Evolutionary conservation across 2,329 filamentous ascomycete species (phyloP).

Genomic region (Colletotrichum lindemuthianum): DNA sequence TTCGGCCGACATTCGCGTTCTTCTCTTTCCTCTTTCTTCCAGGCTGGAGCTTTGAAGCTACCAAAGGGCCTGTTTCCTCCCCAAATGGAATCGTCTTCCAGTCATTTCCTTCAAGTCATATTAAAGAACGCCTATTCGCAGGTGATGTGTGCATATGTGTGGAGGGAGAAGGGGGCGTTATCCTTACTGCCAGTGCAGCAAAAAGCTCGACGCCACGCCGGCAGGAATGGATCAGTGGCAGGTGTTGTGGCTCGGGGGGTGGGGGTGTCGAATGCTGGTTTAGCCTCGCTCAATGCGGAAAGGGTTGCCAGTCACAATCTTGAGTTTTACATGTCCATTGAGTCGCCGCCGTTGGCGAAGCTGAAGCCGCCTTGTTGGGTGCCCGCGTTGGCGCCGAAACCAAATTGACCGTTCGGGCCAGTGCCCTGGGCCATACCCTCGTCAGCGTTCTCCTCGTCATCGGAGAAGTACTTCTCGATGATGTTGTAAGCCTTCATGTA

Average conservation of each 20-base stretch:
- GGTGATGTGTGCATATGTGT: conserved; percentile 35
- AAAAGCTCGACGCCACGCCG: conserved; percentile 20
- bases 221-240: conserved; percentile 28
- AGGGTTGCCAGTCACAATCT: conserved; percentile 22
- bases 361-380: conserved; percentile 85
- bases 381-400: conserved; percentile 75
- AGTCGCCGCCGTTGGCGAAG: conserved; percentile 80
- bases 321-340: conserved; percentile 70
- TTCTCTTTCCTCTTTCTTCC: conserved; percentile 41
- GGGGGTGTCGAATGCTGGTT: conserved; percentile 14
- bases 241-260: conserved; percentile 20
- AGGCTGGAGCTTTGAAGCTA: conserved; percentile 75
- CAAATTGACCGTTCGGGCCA: conserved; percentile 77
- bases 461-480: conserved; percentile 99
- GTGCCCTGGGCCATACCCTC: conserved; percentile 78
- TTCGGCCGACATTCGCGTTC: conserved; percentile 27
- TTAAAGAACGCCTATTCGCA: conserved; percentile 44
- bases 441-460: conserved; percentile 94
- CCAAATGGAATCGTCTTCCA: conserved; percentile 35
- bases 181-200: conserved; percentile 27
- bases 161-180: conserved; percentile 32
- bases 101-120: conserved; percentile 50
- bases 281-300: conserved; percentile 8
- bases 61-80: conserved; percentile 61
- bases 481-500: conserved; percentile 99